Percentiles rank a stretch among this genome's conserved stretches.
phyloP scores from a whole-genome alignment of 1,139 yeast species.

The Blastobotrys serpentis region DNA sequence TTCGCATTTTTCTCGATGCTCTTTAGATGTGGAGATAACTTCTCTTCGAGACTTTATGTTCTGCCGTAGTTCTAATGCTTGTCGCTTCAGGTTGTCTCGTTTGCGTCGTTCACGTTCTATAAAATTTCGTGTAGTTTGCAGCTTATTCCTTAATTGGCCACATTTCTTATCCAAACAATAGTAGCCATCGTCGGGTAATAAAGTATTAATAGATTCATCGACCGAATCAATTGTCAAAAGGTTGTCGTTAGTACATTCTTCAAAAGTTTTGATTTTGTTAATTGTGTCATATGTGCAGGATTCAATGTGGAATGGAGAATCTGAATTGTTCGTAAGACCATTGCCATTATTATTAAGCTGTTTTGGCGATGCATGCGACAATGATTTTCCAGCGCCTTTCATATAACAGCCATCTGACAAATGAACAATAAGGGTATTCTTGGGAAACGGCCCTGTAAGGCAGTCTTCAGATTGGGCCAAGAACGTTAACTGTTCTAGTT shows the following conservation, averaged over 20 bases:
- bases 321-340: constrained; percentile 4
- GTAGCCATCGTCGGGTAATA: constrained; percentile 8
- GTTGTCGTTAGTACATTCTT: constrained; percentile 44
- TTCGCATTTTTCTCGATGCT: not conserved
- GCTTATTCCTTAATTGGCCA: constrained; percentile 17
- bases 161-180: constrained; percentile 10
- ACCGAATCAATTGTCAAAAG: constrained; percentile 31
- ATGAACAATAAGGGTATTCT: constrained; percentile 40
- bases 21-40: not conserved
- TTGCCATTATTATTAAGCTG: not conserved
- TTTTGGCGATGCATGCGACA: too few relatives aligned
- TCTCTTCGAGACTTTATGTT: constrained; percentile 4
- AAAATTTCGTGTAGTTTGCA: constrained; percentile 16
- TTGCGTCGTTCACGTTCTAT: constrained; percentile 16
- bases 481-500: constrained; percentile 25
- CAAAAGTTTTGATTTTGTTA: constrained; percentile 48
- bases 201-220: constrained; percentile 5
- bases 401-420: constrained; percentile 45
- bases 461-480: constrained; percentile 28
- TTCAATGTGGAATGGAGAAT: constrained; percentile 7
- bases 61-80: constrained; percentile 15
- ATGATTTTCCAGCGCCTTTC: constrained; percentile 20
- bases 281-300: constrained; percentile 43
- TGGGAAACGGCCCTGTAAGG: constrained; percentile 23
- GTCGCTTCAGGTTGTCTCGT: constrained; percentile 14